These are phyloP conservation scores for Cercospora brassicicola DNA, from an alignment of 2,329 filamentous ascomycete species.

Conservation along the genomic window DNA sequence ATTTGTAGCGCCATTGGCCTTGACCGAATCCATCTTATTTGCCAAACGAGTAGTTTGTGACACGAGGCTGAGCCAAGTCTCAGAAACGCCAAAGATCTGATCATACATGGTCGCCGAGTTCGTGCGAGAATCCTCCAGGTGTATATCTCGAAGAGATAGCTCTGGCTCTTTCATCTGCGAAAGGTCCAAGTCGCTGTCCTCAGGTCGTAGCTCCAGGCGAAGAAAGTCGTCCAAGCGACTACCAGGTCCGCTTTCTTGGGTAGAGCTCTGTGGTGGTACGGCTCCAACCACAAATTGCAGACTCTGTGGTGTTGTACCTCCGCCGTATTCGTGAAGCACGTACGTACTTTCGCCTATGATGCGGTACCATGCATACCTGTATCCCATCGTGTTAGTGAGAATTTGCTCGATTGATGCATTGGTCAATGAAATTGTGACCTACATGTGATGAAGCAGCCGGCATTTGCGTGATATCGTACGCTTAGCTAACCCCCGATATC, in stretches of 20 bases:
- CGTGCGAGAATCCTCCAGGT: conserved; percentile 41
- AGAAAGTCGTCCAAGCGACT: conserved; percentile 44
- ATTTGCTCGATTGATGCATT: no score
- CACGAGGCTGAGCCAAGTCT: conserved; percentile 48
- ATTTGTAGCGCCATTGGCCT: conserved; percentile 3
- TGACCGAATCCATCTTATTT: conserved; percentile 25
- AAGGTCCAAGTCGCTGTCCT: conserved; percentile 44
- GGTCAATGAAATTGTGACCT: neutral
- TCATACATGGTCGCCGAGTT: conserved; percentile 42
- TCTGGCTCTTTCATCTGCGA: conserved; percentile 41
- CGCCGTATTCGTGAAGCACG: conserved; percentile 29
- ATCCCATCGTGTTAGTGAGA: neutral
- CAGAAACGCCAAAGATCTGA: conserved; percentile 47
- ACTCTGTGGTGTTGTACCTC: neutral
- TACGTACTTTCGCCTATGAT: conserved; percentile 36
- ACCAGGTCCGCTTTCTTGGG: neutral
- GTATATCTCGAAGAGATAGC: conserved; percentile 42
- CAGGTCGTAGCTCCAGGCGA: conserved; percentile 38
- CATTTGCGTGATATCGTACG: conserved; percentile 41
- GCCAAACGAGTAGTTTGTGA: conserved; percentile 49
- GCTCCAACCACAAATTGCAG: neutral
- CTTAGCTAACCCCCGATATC: conserved; percentile 41
- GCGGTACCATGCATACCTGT: conserved; percentile 40
- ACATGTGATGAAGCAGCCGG: conserved; percentile 43
- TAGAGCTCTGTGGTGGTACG: neutral